Evolutionary conservation across 2,329 filamentous ascomycete species (phyloP).

Genomic region (Dothistroma pini): DNA sequence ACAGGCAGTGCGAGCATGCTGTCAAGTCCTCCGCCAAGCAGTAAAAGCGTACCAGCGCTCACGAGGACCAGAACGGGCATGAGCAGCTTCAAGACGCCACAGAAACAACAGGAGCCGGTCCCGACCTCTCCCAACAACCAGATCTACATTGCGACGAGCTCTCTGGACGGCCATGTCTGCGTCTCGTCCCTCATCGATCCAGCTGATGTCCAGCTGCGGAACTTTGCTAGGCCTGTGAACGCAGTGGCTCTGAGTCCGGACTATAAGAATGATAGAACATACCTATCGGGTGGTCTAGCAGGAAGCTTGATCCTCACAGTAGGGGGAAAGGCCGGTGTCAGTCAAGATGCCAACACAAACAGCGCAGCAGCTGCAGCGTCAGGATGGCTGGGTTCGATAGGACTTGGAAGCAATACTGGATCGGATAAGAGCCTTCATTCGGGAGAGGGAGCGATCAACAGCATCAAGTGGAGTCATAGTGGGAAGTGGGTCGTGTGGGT

Average conservation of each 20-base stretch:
- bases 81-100: conserved; percentile 12
- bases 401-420: conserved; percentile 68
- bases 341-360: conserved; percentile 79
- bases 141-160: conserved; percentile 90
- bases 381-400: conserved; percentile 88
- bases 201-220: conserved; percentile 86
- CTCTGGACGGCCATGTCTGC: conserved; percentile 93
- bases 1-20: conserved; percentile 18
- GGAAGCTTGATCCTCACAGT: conserved; percentile 83
- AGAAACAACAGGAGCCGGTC: conserved; percentile 52
- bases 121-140: conserved; percentile 79
- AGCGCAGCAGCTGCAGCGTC: conserved; percentile 74
- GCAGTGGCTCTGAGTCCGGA: conserved; percentile 92
- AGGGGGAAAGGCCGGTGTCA: conserved; percentile 74
- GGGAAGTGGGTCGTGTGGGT: conserved; percentile 93
- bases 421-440: conserved; percentile 86
- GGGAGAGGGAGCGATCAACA: conserved; percentile 85
- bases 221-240: conserved; percentile 90
- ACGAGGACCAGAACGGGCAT: conserved; percentile 15
- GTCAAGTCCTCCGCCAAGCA: conserved; percentile 12
- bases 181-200: conserved; percentile 81
- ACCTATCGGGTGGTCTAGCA: conserved; percentile 84
- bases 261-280: conserved; percentile 83
- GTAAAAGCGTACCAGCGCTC: conserved; percentile 6
- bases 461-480: conserved; percentile 90